Conservation (phyloP, 75 land plant genomes). For the Sequoiadendron giganteum region DNA sequence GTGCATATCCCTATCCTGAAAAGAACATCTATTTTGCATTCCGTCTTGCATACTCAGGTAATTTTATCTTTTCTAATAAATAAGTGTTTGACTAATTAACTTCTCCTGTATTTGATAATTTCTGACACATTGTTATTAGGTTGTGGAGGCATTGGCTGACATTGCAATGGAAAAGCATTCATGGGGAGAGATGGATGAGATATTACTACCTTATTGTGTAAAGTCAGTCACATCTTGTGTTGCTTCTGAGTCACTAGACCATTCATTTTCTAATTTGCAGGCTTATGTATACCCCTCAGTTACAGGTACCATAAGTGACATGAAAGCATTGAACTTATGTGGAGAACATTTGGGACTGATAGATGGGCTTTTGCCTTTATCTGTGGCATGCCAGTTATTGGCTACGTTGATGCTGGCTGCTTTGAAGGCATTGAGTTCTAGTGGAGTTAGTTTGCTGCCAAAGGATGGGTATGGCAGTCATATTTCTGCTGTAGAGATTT, state of each 20-base stretch:
- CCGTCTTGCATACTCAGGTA: conserved; percentile 36
- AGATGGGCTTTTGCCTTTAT: conserved; percentile 23
- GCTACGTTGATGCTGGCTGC: conserved; percentile 47
- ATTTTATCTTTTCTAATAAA: background rate
- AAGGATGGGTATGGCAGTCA: conserved; percentile 8
- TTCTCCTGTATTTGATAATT: background rate
- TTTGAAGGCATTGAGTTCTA: conserved; percentile 14
- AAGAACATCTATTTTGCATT: conserved; percentile 11
- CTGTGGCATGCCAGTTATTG: conserved; percentile 59
- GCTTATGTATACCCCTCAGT: conserved; percentile 10
- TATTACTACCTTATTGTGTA: conserved; percentile 44
- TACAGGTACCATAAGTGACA: background rate
- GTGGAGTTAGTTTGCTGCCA: background rate
- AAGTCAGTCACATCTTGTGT: conserved; percentile 37
- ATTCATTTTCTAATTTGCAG: conserved; percentile 9
- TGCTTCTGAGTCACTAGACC: conserved; percentile 19
- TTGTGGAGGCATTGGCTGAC: conserved; percentile 35
- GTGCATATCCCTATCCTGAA: conserved; percentile 42
- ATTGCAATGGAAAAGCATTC: conserved; percentile 22
- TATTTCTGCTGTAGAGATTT: conserved; percentile 18
- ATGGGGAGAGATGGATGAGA: conserved; percentile 42
- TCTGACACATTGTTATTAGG: conserved; percentile 26
- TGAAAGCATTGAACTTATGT: background rate
- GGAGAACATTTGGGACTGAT: conserved; percentile 1
- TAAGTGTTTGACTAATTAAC: background rate